These are phyloP conservation scores for Nicotiana tabacum DNA, from an alignment of 257 asterid genomes.

Conservation along the genomic window DNA sequence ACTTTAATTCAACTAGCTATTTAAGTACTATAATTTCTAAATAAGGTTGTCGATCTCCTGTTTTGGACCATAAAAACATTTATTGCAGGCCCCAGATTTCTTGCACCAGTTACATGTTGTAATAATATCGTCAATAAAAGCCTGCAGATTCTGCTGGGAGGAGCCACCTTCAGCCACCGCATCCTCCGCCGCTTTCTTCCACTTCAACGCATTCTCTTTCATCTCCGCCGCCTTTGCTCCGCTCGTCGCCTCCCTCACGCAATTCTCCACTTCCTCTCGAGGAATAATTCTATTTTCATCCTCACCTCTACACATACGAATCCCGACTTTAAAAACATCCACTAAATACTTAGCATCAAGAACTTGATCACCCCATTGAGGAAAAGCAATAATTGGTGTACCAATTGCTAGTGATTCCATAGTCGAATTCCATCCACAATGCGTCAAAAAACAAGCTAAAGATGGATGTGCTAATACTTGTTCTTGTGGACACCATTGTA, in stretches of 20 bases:
- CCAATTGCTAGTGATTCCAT: conserved; percentile 74
- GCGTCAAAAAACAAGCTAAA: conserved; percentile 65
- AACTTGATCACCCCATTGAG: conserved; percentile 91
- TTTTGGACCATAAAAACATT: background rate
- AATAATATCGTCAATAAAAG: conserved; percentile 35
- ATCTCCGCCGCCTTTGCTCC: conserved; percentile 51
- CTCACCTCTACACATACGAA: conserved; percentile 62
- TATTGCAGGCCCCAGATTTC: background rate
- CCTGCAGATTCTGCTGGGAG: conserved; percentile 39
- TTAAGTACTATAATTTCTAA: too few species aligned
- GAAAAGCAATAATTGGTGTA: conserved; percentile 68
- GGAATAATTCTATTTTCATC: conserved; percentile 43
- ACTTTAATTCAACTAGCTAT: too few species aligned
- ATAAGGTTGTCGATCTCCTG: too few species aligned
- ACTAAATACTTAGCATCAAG: conserved; percentile 74
- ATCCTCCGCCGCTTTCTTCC: conserved; percentile 66
- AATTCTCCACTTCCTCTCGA: conserved; percentile 51
- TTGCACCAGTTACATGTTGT: background rate
- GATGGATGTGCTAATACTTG: conserved; percentile 67
- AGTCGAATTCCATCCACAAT: conserved; percentile 91
- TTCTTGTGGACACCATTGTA: conserved; percentile 77
- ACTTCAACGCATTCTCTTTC: conserved; percentile 44
- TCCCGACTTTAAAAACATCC: conserved; percentile 61
- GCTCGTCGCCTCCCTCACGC: conserved; percentile 38
- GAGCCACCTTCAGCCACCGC: conserved; percentile 75